Percentiles rank a stretch among this genome's conserved stretches.
Conservation (phyloP, 2,329 filamentous ascomycete species). For the Aspergillus brunneoviolaceus region DNA sequence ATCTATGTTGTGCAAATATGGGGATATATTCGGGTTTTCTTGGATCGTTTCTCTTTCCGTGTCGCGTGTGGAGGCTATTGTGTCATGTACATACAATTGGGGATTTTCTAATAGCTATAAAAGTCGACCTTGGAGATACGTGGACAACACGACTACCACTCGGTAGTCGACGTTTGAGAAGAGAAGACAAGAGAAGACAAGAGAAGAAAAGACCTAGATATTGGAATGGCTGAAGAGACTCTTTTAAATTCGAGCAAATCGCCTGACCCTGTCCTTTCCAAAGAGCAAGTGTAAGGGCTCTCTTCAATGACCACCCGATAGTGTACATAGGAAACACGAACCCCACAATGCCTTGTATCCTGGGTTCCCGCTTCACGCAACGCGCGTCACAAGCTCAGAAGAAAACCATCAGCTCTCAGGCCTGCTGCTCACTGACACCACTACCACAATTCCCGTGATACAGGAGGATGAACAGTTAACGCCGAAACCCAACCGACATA, state of each 20-base stretch:
- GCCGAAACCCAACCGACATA: no score
- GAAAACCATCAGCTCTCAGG: no score
- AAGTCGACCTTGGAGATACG: constrained; percentile 17
- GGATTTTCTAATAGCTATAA: constrained; percentile 18
- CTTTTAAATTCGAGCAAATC: neutral
- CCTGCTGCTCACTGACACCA: no score
- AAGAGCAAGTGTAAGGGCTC: neutral
- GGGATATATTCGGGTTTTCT: constrained; percentile 2
- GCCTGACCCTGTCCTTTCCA: neutral
- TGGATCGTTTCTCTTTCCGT: constrained; percentile 2
- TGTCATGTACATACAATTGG: constrained; percentile 25
- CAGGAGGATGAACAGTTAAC: no score
- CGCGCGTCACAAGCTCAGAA: no score
- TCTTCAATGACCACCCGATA: no score
- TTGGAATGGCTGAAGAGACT: neutral
- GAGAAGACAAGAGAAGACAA: neutral
- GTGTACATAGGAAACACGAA: no score
- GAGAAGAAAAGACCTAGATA: neutral
- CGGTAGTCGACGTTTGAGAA: neutral
- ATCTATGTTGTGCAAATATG: constrained; percentile 6
- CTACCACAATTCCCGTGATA: no score
- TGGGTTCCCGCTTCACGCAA: no score
- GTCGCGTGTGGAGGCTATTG: constrained; percentile 10
- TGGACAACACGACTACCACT: neutral
- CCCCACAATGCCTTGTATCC: no score